Base-by-base conservation (phyloP, 75 land plant species). In the Pinus tabuliformis region DNA sequence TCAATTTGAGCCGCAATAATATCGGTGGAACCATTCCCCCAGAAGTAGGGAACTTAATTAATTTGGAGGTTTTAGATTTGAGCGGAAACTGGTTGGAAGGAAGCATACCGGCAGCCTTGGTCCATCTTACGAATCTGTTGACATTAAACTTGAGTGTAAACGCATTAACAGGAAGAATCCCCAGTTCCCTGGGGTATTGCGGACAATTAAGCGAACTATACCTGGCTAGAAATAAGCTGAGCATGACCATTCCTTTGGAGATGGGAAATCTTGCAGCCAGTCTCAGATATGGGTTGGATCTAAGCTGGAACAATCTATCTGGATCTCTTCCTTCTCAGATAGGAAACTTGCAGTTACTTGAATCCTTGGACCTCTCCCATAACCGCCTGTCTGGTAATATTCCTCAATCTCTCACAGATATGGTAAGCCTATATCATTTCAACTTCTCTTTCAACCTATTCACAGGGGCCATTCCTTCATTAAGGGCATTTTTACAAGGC, bases 281-380 rank as follows among this genome's bases (percentile, higher is more conserved):
- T 90, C 89, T 21, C 78, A 85, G 24, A 70, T 90, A 36, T 86
- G 88, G 93, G 62, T 93, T 79, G 78, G 84, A 78, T 91, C 58
- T 85, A 89, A 12, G 77, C 49, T 42, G 79, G 61, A 94, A 94
- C 70, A 13, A 70, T 0, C 71, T 90, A 12, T 52, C 72, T 1
- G 93, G 91, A 18, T 54, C 77, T 57, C 87, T 93, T 24, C 93
- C 96, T 3, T 77, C 80, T 3, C 86, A 83, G 87, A 73, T 93
- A 6, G 96, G 89, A 13, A 81, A 75, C 58, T 90, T 89, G 63
- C 77, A 62, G 33, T 88, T 86, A 59, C 75, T 90, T 20, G 54
- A 83, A 13, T 90, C 88, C 88, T 16, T 90, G 21, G 86, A 90
- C 60, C 79, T 90, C 8, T 86, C 86, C 0, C 59, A 84, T 75